Percentiles rank a stretch among this genome's conserved stretches.
Evolutionary conservation across 106 monocot species (phyloP).

Genomic region (Alisma plantagoaquatica): DNA sequence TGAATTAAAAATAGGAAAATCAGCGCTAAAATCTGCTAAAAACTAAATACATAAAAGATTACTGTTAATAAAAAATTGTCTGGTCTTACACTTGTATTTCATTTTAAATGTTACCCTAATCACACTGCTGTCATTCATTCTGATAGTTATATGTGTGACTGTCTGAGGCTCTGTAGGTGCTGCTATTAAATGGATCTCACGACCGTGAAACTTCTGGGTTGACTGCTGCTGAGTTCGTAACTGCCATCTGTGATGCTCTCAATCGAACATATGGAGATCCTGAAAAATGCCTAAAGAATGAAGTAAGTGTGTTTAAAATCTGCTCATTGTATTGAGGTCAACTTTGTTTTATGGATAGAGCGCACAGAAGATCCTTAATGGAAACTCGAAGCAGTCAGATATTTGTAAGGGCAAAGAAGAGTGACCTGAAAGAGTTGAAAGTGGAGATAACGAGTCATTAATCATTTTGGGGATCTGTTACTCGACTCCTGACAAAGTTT

Average conservation of each 20-base stretch:
- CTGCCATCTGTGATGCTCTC: constrained; percentile 89
- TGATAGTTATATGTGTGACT: no score
- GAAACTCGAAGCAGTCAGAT: not conserved
- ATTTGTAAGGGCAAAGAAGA: not conserved
- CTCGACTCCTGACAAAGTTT: no score
- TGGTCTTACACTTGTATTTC: no score
- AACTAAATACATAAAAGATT: no score
- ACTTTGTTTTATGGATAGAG: not conserved
- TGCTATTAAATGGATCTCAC: constrained; percentile 85
- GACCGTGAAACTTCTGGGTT: constrained; percentile 85
- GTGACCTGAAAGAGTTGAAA: not conserved
- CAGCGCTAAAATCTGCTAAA: no score
- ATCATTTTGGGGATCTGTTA: not conserved
- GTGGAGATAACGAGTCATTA: not conserved
- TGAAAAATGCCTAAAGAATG: constrained; percentile 49
- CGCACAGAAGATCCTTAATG: not conserved
- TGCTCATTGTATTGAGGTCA: not conserved
- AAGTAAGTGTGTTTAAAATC: constrained; percentile 31
- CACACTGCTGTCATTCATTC: no score
- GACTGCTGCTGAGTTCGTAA: constrained; percentile 78
- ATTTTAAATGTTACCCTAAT: no score
- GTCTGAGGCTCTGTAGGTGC: no score
- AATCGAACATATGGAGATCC: constrained; percentile 77
- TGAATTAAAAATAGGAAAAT: no score
- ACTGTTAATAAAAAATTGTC: no score